Evolutionary conservation across 1,284 basidiomycete genomes (phyloP).

Genomic region (Fomitiporia mediterranea): DNA sequence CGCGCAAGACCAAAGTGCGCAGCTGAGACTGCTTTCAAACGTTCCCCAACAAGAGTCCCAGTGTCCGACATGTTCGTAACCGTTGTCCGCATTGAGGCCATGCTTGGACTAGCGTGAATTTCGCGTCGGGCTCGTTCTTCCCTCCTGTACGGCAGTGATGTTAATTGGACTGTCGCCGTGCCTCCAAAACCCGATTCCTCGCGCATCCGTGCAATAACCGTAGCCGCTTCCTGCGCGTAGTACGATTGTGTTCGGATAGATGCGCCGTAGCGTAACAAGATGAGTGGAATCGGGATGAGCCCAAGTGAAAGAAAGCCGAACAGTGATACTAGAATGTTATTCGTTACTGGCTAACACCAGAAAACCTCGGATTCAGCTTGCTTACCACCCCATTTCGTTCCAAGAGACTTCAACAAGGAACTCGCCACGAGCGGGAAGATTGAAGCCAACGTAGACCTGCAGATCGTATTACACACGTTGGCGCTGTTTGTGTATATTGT

Average conservation of each 20-base stretch:
- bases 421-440: conserved; percentile 28
- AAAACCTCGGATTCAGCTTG: neutral
- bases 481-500: conserved; percentile 29
- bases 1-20: neutral
- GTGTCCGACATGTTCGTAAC: neutral
- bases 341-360: neutral
- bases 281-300: conserved; percentile 28
- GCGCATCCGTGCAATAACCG: conserved; percentile 13
- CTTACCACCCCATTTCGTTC: conserved; percentile 30
- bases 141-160: neutral
- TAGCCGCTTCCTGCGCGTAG: conserved; percentile 25
- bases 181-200: neutral
- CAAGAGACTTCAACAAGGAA: conserved; percentile 25
- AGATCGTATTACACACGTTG: conserved; percentile 26
- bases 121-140: neutral
- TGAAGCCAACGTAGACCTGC: conserved; percentile 25
- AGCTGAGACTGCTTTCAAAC: neutral
- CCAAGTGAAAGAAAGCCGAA: conserved; percentile 29
- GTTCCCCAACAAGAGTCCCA: neutral
- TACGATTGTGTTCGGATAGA: conserved; percentile 26
- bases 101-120: neutral
- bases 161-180: too few relatives aligned
- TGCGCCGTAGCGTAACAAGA: conserved; percentile 28
- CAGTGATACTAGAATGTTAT: conserved; percentile 24
- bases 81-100: neutral